Base-by-base conservation (phyloP, 2,329 filamentous ascomycete genomes). In the Monilinia aucupariae region DNA sequence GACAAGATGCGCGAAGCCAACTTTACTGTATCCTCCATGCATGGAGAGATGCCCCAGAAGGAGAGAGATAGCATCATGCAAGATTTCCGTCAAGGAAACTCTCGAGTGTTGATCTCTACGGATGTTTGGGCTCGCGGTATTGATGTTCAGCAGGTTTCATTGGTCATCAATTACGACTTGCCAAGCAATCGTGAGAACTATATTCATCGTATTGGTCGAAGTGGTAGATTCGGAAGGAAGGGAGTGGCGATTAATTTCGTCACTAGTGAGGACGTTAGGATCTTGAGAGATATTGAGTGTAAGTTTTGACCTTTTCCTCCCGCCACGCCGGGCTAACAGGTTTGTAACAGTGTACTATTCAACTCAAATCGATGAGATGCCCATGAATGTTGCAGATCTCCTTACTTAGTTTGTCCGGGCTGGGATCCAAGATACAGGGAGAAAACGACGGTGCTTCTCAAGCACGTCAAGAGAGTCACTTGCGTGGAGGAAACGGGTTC, bases 161-260 rank as follows among this genome's bases (percentile, higher is more conserved):
- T 99, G 73, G 94, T 99, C 66, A 99, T 99, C 82, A 99, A 99
- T 81, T 99, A 99, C 77, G 94, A 99, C 76, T 82, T 99, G 64
- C 94, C 94, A 4, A 94, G 90, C 78, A 97, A 99, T 78, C 92
- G 94, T 83, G 94, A 99, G 79, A 99, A 99, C 81, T 99, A 99
- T 78, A 97, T 99, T 77, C 94, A 99, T 81, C 89, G 94, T 71
- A 99, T 99, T 72, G 94, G 94, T 75, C 87, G 94, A 75, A 94
- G 91, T 75, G 94, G 94, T 71, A 86, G 94, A 70, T 99, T 99
- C 73, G 94, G 94, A 72, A 86, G 94, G 73, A 99, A 99, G 82
- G 94, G 94, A 83, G 94, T 99, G 69, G 94, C 94, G 45, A 99
- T 99, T 83, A 99, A 99, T 81, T 99, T 99, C 74, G 94, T 99